These are phyloP conservation scores for Wickerhamiella siamensis DNA, from an alignment of 805 yeast genomes.

Conservation along the genomic window DNA sequence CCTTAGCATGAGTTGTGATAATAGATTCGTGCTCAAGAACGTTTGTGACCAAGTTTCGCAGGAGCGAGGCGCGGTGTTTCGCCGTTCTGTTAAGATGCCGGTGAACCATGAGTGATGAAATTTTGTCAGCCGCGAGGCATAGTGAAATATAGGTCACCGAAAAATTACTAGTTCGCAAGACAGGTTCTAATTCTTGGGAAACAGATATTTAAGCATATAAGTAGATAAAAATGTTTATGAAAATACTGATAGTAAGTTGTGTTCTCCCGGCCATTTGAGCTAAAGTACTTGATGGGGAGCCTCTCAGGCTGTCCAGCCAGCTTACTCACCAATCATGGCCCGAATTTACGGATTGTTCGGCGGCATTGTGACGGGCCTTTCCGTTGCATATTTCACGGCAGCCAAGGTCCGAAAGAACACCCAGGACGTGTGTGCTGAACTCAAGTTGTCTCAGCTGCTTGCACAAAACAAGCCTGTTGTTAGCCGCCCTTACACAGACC, in stretches of 20 bases:
- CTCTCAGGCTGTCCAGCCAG: too few relatives aligned
- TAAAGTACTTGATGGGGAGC: too few relatives aligned
- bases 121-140: neutral
- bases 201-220: too few relatives aligned
- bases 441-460: constrained; percentile 35
- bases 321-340: constrained; percentile 25
- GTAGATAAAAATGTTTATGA: too few relatives aligned
- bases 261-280: too few relatives aligned
- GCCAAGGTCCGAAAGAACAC: constrained; percentile 39
- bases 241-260: too few relatives aligned
- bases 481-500: constrained; percentile 32
- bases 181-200: neutral
- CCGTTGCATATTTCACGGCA: constrained; percentile 48
- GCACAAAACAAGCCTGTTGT: constrained; percentile 41
- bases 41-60: constrained; percentile 53
- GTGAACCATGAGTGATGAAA: constrained; percentile 1
- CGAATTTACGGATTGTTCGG: constrained; percentile 43
- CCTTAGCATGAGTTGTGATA: constrained; percentile 61
- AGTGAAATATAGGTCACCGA: neutral
- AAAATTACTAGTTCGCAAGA: neutral
- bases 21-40: constrained; percentile 57
- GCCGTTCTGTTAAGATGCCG: constrained; percentile 29
- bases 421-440: constrained; percentile 31
- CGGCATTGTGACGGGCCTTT: constrained; percentile 45
- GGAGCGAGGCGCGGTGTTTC: constrained; percentile 39